Base-by-base conservation (phyloP, 257 asterid species). In the Primulina eburnea region DNA sequence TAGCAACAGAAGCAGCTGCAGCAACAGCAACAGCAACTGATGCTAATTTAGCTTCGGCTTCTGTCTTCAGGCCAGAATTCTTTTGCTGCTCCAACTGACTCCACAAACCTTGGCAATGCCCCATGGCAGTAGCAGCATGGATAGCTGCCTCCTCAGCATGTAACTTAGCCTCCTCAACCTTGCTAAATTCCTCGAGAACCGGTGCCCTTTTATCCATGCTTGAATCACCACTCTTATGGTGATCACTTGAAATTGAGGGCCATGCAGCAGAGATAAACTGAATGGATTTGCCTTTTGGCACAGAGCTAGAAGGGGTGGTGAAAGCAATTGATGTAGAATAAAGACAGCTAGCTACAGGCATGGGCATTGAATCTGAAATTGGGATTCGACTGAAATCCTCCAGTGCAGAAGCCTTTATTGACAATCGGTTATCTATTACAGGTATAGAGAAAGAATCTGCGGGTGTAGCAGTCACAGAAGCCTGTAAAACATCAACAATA, bases 1-100 rank as follows among this genome's bases (percentile, higher is more conserved):
- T 94, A 17, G 99, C 99, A 73, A 94, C 97, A 77, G 94, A 82
- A 67, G 96, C 84, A 79, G 98, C 94, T 11, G 99, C 99, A 20
- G 99, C 96, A 64, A 95, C 77, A 55, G 90, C 90, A 79, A 73
- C 92, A 79, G 97, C 93, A 72, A 97, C 95, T 66, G 97, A 86
- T n/a, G 92, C 88, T 75, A 94, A 72, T 80, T 84, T 89, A 70
- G 89, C 79, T 80, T 91, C 93, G 56, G 78, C 78, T 75, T 85
- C 96, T 24, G 83, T 71, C 63, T 77, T 61, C 88, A 94, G 60
- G 60, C 89, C 90, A 24, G 89, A 81, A 76, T 69, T 75, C 66
- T 77, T 88, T 71, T 86, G 96, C 73, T 79, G 88, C 62, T 79
- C 76, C 84, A 94, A 80, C 72, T 75, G 90, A 65, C 81, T 80